These are phyloP conservation scores for Geosmithia flava DNA, from an alignment of 2,329 filamentous ascomycete species.

Conservation along the genomic window DNA sequence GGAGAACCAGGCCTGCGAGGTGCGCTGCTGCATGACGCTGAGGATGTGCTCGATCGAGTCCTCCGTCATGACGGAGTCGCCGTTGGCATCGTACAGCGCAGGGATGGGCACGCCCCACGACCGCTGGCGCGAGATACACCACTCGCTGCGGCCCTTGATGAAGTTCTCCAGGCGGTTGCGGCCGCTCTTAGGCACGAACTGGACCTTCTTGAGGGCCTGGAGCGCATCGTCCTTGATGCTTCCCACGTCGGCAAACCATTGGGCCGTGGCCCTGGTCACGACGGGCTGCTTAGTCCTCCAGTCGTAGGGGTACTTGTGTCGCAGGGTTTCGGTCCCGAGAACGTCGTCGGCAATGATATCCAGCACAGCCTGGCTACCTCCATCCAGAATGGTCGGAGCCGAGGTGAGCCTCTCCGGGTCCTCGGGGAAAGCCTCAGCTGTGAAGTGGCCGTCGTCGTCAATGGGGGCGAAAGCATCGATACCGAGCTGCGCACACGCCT, in stretches of 20 bases:
- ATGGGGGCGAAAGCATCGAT: slow-evolving; percentile 74
- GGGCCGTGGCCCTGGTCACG: slow-evolving; percentile 81
- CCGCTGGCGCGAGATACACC: slow-evolving; percentile 94
- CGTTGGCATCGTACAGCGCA: slow-evolving; percentile 60
- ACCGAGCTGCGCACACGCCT: slow-evolving; percentile 57
- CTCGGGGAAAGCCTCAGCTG: slow-evolving; percentile 62
- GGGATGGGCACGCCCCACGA: slow-evolving; percentile 97
- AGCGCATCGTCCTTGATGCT: slow-evolving; percentile 68
- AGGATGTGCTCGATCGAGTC: slow-evolving; percentile 80
- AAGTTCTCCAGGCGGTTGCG: slow-evolving; percentile 72
- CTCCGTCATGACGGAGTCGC: slow-evolving; percentile 66
- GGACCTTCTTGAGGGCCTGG: slow-evolving; percentile 54
- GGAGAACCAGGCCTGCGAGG: slow-evolving; percentile 91
- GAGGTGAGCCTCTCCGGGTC: slow-evolving; percentile 49
- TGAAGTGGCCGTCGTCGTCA: slow-evolving; percentile 71
- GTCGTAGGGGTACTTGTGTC: slow-evolving; percentile 95
- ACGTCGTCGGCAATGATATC: slow-evolving; percentile 52
- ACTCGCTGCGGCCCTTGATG: slow-evolving; percentile 77
- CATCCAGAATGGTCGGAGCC: slow-evolving; percentile 59
- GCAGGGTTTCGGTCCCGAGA: slow-evolving; percentile 56
- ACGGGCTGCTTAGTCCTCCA: slow-evolving; percentile 93
- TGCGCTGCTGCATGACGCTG: slow-evolving; percentile 59
- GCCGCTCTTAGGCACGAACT: slow-evolving; percentile 67
- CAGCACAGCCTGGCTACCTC: slow-evolving; percentile 59
- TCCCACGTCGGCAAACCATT: slow-evolving; percentile 94